Evolutionary conservation across 2,329 filamentous ascomycete species (phyloP), one percentile per base, ranked within the genome.

Genomic region (Arthrobotrys conoides): DNA sequence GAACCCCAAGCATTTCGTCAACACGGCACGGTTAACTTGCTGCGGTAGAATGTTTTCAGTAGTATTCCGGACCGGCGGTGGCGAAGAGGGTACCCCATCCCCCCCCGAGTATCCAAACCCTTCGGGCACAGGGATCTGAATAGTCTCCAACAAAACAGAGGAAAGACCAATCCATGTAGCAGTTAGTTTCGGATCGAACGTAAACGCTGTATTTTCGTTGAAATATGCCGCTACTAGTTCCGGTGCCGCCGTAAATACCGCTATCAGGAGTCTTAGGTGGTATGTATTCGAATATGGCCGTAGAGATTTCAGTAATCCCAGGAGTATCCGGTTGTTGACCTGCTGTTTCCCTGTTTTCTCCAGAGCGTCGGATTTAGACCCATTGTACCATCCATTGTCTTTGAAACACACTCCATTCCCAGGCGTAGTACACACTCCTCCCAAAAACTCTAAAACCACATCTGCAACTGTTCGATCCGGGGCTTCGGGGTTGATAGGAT

Each of bases 81-180:
- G 94, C 14, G 91, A 86, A 18, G 86, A 84, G 24, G 90, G 71
- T 16, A 55, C 89, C 80, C 66, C 89, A 80, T 90, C 91, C 49
- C 87, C 87, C 12, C 88, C 87, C 48, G 87, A 87, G 81, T 90
- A 89, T 12, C 93, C 93, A 82, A 95, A 93, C 77, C 88, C 89
- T 27, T 86, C 83, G 1, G 94, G 94, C 1, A 97, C 86, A 0
- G 91, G 90, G 41, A 96, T 86, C 72, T 91, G 89, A 55, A 97
- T 90, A 0, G 91, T 90, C 78, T 92, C 92, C 84, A 96, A 97
- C 4, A 99, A 85, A 80, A 98, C 93, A 0, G 94, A 90, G 0
- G 94, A 93, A 83, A 96, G 97, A 49, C 95, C 94, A 81, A 98
- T 92, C 96, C 96, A 99, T 0, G 94, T 96, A 53, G 94, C 91